Evolutionary conservation across 2,329 filamentous ascomycete genomes (phyloP).

Genomic region (Pseudogymnoascus sp.): DNA sequence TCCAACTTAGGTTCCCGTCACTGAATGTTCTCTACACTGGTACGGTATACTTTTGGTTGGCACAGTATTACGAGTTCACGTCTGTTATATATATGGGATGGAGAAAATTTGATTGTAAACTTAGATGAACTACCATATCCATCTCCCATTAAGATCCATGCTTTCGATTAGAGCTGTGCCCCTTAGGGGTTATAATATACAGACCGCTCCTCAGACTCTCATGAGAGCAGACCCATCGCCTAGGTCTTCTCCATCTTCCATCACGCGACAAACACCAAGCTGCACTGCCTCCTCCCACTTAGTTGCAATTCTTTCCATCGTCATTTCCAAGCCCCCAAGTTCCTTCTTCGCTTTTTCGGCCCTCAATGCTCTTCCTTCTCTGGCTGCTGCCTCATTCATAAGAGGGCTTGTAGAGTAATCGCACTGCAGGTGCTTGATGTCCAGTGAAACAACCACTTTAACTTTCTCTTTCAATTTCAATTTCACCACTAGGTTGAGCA

Average conservation of each 20-base stretch:
- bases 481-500: slow-evolving; percentile 22
- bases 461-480: slow-evolving; percentile 15
- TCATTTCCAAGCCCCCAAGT: slow-evolving; percentile 18
- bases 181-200: background rate
- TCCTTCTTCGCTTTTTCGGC: slow-evolving; percentile 11
- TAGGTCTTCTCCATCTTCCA: background rate
- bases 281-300: slow-evolving; percentile 17
- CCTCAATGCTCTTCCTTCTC: slow-evolving; percentile 11
- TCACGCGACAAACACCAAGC: slow-evolving; percentile 15
- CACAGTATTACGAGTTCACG: too few relatives aligned
- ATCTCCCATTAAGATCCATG: background rate
- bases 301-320: slow-evolving; percentile 20
- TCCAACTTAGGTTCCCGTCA: too few relatives aligned
- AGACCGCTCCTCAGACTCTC: background rate
- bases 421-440: slow-evolving; percentile 6
- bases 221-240: background rate
- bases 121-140: background rate
- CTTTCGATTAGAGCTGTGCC: too few relatives aligned
- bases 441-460: slow-evolving; percentile 15
- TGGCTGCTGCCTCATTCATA: background rate
- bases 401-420: background rate
- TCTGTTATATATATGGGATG: background rate
- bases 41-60: too few relatives aligned
- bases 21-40: too few relatives aligned
- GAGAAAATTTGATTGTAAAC: background rate